phyloP scores from a whole-genome alignment of 2,329 filamentous ascomycete genomes.

The Metarhizium robertsii region DNA sequence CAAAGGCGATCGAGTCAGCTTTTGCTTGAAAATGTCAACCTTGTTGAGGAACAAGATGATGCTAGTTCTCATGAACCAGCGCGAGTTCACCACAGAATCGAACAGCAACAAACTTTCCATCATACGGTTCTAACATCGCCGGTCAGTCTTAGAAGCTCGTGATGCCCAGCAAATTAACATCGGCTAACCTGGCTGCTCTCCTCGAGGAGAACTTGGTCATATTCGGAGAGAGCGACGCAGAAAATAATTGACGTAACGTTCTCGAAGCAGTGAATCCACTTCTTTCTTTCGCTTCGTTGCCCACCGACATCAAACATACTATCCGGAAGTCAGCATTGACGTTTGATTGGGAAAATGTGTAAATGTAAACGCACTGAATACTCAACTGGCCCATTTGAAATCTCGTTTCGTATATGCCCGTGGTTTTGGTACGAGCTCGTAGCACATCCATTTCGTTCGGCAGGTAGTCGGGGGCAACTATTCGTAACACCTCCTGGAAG shows the following conservation, averaged over 20 bases:
- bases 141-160: background rate
- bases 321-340: slow-evolving; percentile 13
- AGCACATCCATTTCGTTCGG: slow-evolving; percentile 93
- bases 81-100: slow-evolving; percentile 95
- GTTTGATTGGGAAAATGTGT: background rate
- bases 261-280: slow-evolving; percentile 99
- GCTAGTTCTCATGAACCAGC: slow-evolving; percentile 98
- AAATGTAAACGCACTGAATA: slow-evolving; percentile 68
- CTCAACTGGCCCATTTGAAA: slow-evolving; percentile 98
- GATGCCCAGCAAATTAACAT: background rate
- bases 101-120: slow-evolving; percentile 96
- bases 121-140: slow-evolving; percentile 77
- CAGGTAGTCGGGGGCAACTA: slow-evolving; percentile 76
- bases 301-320: slow-evolving; percentile 99
- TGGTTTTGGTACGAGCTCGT: slow-evolving; percentile 93
- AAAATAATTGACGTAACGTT: slow-evolving; percentile 99
- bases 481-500: slow-evolving; percentile 84
- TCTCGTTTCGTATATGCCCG: slow-evolving; percentile 96
- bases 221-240: slow-evolving; percentile 95
- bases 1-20: slow-evolving; percentile 79
- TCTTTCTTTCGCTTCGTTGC: slow-evolving; percentile 94
- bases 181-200: slow-evolving; percentile 83
- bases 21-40: slow-evolving; percentile 95
- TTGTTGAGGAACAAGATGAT: slow-evolving; percentile 99
- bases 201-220: slow-evolving; percentile 93